phyloP scores from a whole-genome alignment of 129 eudicot species.

The Artemisia annua region DNA sequence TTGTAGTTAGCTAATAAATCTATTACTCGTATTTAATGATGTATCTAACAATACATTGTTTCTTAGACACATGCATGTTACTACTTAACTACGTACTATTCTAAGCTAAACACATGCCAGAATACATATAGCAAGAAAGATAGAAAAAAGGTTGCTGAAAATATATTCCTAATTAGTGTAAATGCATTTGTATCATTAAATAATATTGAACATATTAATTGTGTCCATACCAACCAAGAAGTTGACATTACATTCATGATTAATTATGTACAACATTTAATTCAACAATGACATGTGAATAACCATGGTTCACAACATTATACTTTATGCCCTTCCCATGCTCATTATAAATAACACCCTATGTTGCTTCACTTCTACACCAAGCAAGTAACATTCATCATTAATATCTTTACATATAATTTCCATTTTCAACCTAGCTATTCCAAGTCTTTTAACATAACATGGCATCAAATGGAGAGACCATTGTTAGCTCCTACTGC shows the following conservation, averaged over 20 bases:
- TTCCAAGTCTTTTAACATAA: not conserved
- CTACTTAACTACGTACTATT: not conserved
- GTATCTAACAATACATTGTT: too few relatives aligned
- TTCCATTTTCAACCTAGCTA: conserved; percentile 8
- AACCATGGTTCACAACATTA: conserved; percentile 41
- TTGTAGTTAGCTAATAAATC: too few relatives aligned
- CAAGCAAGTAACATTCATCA: conserved; percentile 30
- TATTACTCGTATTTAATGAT: too few relatives aligned
- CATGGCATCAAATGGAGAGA: conserved; percentile 66
- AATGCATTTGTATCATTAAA: conserved; percentile 25
- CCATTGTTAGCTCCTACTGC: conserved; percentile 29
- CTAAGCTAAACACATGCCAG: not conserved
- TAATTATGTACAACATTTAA: conserved; percentile 16
- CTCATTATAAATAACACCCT: conserved; percentile 40
- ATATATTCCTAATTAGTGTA: not conserved
- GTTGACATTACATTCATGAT: conserved; percentile 42
- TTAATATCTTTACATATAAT: conserved; percentile 15
- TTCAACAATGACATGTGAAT: conserved; percentile 40
- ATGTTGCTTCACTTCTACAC: conserved; percentile 39
- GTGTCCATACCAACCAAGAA: conserved; percentile 33
- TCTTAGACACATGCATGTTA: not conserved
- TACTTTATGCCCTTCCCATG: conserved; percentile 15
- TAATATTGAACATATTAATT: conserved; percentile 21
- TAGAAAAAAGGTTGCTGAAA: not conserved
- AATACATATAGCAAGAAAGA: not conserved